Evolutionary conservation across 2,329 filamentous ascomycete genomes (phyloP), one percentile per base, ranked within the genome.

Genomic region (Colletotrichum falcatum): DNA sequence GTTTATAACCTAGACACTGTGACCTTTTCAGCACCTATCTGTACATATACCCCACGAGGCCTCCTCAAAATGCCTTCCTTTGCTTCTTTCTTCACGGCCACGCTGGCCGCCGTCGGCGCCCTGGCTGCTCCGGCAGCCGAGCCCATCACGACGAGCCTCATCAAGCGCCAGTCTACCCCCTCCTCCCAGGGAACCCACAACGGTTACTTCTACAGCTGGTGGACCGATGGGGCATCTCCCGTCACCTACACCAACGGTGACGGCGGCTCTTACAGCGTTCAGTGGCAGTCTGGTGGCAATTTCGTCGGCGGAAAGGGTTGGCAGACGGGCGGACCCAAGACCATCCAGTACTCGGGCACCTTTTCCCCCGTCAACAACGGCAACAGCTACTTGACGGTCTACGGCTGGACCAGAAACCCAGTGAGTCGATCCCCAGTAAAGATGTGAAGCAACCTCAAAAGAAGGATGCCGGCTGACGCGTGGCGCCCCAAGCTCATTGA

Each of bases 231-330:
- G 14, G 77, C 75, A 48, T 81, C 78, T 37, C 74, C 74, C 30
- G 81, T 83, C 16, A 79, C 74, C 51, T 86, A 86, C 76, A 83
- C 74, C 70, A 87, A 87, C 75, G 80, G 80, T 7, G 74, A 75
- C 9, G 79, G 71, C 6, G 85, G 85, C 3, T 74, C 78, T 26
- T 87, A 87, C 79, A 81, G 74, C 48, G 79, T 84, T 1, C 74
- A 74, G 49, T 88, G 86, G 86, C 76, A 72, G 53, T 80, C 81
- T 60, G 78, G 76, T 46, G 86, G 85, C 46, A 87, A 89, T 80
- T 85, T 88, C 60, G 86, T 88, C 55, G 86, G 81, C 70, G 88
- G 88, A 48, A 89, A 89, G 78, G 88, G 88, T 46, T 89, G 87
- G 87, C 83, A 83, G 64, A 83, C 86, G 23, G 87, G 87, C 61